phyloP scores from a whole-genome alignment of 169 alveolate species.

The Cryptosporidium sp. region DNA sequence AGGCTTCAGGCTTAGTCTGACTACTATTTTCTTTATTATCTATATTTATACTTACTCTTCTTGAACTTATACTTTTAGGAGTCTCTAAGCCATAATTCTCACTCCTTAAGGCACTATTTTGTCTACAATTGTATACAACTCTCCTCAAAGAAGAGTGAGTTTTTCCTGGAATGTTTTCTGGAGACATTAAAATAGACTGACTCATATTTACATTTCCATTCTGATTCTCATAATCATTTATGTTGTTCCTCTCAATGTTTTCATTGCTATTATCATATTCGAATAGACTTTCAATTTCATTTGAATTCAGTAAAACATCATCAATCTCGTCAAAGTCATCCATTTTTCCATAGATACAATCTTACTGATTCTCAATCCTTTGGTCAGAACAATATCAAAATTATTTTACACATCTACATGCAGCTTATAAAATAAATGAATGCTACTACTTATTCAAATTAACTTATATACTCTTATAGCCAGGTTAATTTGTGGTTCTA shows the following conservation, averaged over 20 bases:
- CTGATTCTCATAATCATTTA: background rate
- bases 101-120: slow-evolving; percentile 50
- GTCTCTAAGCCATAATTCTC: slow-evolving; percentile 38
- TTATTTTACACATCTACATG: background rate
- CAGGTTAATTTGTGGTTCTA: background rate
- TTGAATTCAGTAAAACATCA: slow-evolving; percentile 61
- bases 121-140: slow-evolving; percentile 54
- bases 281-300: slow-evolving; percentile 55
- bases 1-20: background rate
- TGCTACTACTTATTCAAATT: background rate
- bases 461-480: background rate
- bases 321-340: slow-evolving; percentile 31
- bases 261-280: background rate
- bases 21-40: background rate
- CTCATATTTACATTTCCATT: background rate
- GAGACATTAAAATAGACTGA: background rate
- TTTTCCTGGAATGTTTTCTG: background rate
- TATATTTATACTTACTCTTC: background rate
- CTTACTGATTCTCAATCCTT: background rate
- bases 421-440: background rate
- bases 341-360: background rate
- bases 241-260: background rate
- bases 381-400: background rate
- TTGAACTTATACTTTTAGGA: slow-evolving; percentile 19
- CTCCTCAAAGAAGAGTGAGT: slow-evolving; percentile 60